phyloP scores from a whole-genome alignment of 441 rosid genomes.

The Codiaeum variegatum region DNA sequence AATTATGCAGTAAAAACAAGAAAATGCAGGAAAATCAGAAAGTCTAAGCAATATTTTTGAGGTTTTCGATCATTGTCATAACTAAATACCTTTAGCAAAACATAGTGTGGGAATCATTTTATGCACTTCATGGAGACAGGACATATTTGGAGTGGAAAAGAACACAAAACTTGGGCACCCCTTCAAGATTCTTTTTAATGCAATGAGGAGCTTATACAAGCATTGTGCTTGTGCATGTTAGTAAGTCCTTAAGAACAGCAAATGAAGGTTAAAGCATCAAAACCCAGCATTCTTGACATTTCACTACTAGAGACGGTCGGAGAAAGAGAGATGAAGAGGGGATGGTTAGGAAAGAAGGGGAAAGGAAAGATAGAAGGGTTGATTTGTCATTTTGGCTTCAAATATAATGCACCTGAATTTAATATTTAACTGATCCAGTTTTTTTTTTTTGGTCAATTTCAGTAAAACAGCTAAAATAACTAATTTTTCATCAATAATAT shows the following conservation, averaged over 20 bases:
- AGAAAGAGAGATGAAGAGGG: neutral
- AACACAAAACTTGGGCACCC: neutral
- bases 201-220: conserved; percentile 5
- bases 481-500: neutral
- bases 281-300: neutral
- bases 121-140: neutral
- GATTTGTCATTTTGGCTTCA: neutral
- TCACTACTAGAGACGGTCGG: too few relatives aligned
- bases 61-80: neutral
- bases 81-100: conserved; percentile 9
- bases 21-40: neutral
- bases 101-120: neutral
- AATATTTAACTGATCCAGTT: neutral
- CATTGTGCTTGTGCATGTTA: neutral
- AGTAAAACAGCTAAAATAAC: neutral
- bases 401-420: neutral
- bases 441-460: neutral
- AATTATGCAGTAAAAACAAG: neutral
- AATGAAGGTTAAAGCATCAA: neutral
- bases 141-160: neutral
- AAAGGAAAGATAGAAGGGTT: neutral
- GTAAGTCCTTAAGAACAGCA: neutral
- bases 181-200: neutral
- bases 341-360: neutral
- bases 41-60: neutral